phyloP scores from a whole-genome alignment of 805 yeast genomes.

The Komagataella phaffii region DNA sequence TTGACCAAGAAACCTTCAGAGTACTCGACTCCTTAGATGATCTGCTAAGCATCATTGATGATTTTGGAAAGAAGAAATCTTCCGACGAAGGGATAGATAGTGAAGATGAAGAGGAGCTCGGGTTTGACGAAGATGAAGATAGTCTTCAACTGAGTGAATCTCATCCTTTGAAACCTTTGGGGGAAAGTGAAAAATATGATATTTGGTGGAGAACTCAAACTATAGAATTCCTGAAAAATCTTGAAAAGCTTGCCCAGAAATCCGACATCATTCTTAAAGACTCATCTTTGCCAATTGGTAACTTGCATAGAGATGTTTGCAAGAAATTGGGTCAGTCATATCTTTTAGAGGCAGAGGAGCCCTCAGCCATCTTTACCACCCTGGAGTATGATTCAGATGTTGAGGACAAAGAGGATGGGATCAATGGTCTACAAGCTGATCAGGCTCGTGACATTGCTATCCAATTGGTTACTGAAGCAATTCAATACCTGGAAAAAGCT shows the following conservation, averaged over 20 bases:
- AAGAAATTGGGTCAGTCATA: conserved; percentile 49
- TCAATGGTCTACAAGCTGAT: conserved; percentile 22
- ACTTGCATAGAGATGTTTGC: conserved; percentile 25
- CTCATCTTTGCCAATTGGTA: conserved; percentile 5
- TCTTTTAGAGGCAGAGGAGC: conserved; percentile 51
- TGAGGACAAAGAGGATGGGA: conserved; percentile 14
- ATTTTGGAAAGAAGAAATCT: conserved; percentile 43
- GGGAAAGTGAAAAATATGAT: conserved; percentile 26
- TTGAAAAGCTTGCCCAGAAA: conserved; percentile 10
- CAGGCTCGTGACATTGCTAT: conserved; percentile 38
- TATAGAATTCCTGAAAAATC: conserved; percentile 17
- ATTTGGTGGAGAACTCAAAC: conserved; percentile 43
- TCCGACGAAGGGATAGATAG: conserved; percentile 48
- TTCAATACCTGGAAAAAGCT: conserved; percentile 41
- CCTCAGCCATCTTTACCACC: conserved; percentile 38
- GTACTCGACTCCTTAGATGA: conserved; percentile 51
- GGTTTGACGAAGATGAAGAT: conserved; percentile 17
- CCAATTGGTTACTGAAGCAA: conserved; percentile 35
- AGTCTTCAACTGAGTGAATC: conserved; percentile 21
- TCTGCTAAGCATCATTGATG: conserved; percentile 50
- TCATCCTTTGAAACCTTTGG: conserved; percentile 42
- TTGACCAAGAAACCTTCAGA: conserved; percentile 30
- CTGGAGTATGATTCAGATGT: conserved; percentile 44
- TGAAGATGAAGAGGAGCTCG: conserved; percentile 30
- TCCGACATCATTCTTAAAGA: neutral